These are phyloP conservation scores for Helminthosporium solani DNA, from an alignment of 2,329 filamentous ascomycete species.

Conservation along the genomic window DNA sequence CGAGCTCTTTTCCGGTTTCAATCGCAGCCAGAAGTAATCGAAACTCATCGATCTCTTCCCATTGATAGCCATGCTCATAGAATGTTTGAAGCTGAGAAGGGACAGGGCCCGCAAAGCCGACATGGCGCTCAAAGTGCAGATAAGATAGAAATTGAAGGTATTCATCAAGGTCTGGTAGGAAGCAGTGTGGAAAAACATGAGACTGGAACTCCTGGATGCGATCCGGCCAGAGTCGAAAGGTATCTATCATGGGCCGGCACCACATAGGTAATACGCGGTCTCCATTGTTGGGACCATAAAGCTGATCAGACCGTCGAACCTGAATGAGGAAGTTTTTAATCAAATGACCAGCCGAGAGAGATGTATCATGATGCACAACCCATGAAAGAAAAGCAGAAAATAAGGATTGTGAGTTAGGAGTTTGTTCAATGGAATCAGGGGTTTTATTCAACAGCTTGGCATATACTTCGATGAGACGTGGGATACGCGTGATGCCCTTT, in stretches of 20 bases:
- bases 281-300: conserved; percentile 2
- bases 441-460: conserved; percentile 9
- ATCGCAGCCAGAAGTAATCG: conserved; percentile 43
- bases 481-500: conserved; percentile 56
- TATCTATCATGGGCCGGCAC: conserved; percentile 40
- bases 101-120: conserved; percentile 20
- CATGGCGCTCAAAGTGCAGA: conserved; percentile 38
- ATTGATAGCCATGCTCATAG: conserved; percentile 5
- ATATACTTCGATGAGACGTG: conserved; percentile 45
- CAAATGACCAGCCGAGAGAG: conserved; percentile 42
- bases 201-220: conserved; percentile 45
- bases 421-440: neutral
- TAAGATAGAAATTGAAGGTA: conserved; percentile 45
- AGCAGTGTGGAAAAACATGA: conserved; percentile 51
- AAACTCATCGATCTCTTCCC: conserved; percentile 30
- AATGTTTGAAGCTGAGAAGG: conserved; percentile 14
- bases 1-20: conserved; percentile 50
- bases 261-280: conserved; percentile 32
- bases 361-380: conserved; percentile 44
- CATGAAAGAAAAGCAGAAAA: conserved; percentile 35
- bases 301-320: conserved; percentile 21
- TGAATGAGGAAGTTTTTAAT: conserved; percentile 38
- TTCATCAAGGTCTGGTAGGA: conserved; percentile 43
- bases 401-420: conserved; percentile 18
- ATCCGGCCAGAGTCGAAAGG: conserved; percentile 36